Evolutionary conservation across 106 monocot genomes (phyloP), one percentile per base, ranked within the genome.

Genomic region (Phalaenopsis aphrodite): DNA sequence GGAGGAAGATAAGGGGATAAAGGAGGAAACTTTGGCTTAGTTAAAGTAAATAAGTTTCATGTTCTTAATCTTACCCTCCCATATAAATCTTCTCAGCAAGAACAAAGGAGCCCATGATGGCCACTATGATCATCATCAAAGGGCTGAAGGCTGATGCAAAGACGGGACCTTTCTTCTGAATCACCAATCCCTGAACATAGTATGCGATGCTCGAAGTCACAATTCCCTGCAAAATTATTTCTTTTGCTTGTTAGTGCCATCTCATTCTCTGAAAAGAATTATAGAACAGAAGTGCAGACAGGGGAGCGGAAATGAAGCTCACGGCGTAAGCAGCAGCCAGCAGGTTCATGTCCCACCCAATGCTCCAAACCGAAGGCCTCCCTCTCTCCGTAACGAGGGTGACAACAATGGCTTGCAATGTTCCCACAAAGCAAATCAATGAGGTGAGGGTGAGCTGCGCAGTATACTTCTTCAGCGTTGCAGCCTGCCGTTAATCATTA

Each of bases 111-210:
- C 90, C 94, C 92, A 95, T 92, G 71, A 95, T 79, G 49, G 94
- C 92, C 15, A 95, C 94, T 69, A 95, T 80, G 83, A 95, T 95
- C 94, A 95, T 95, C 94, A 95, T 95, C 55, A 95, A 84, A 47
- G 94, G 94, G 75, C 94, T 92, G 88, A 95, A 95, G 10, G 92
- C 94, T 11, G 94, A 88, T 43, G 92, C 94, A 81, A 95, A 95
- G 15, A 95, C 94, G 8, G 94, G 94, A 7, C 94, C 94, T 79
- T 80, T 90, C 56, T 75, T 82, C 79, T 92, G 79, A 16, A 95
- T 90, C 68, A 95, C 94, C 68, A 95, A 80, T 16, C 94, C 94
- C 81, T 94, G 94, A 3, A 94, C 94, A 75, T 94, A 94, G 82
- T 94, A 94, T 30, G 94, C 94, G 75, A 94, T 86, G 88, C 94